These are phyloP conservation scores for Pleomassaria siparia DNA, from an alignment of 2,329 filamentous ascomycete genomes.

Conservation along the genomic window DNA sequence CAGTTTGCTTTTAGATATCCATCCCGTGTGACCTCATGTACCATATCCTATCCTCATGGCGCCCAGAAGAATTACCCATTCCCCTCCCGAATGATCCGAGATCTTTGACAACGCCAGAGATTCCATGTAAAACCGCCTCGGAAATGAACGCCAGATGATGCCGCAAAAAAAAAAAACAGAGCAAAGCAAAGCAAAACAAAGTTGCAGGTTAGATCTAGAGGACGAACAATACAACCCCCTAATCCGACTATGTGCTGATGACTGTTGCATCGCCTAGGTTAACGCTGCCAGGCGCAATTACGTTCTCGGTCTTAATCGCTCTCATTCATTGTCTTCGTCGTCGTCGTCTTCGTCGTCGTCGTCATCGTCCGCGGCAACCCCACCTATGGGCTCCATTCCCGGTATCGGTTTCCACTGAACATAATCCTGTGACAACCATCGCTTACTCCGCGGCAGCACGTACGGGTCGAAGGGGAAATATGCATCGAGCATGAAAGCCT, in stretches of 20 bases:
- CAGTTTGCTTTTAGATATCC: not conserved
- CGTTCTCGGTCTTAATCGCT: conserved; percentile 8
- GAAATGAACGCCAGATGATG: not conserved
- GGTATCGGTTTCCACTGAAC: conserved; percentile 42
- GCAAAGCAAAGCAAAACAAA: no score
- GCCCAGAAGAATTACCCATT: not conserved
- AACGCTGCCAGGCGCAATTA: conserved; percentile 6
- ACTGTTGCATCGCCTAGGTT: conserved; percentile 2
- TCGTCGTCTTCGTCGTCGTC: conserved; percentile 36
- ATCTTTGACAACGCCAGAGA: not conserved
- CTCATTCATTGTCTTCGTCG: conserved; percentile 20
- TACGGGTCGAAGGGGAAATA: conserved; percentile 99
- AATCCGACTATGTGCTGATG: not conserved
- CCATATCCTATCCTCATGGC: not conserved
- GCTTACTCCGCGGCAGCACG: conserved; percentile 80
- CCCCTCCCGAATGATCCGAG: not conserved
- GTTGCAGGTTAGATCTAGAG: no score
- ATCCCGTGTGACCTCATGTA: no score
- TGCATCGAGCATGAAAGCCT: conserved; percentile 81
- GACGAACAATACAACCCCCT: not conserved
- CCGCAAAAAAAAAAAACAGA: not conserved
- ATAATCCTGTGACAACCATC: conserved; percentile 72
- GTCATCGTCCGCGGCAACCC: conserved; percentile 49
- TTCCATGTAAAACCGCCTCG: not conserved
- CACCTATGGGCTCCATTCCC: conserved; percentile 45